Base-by-base conservation (phyloP, 495 filamentous ascomycete genomes). In the Tuber calosporum region DNA sequence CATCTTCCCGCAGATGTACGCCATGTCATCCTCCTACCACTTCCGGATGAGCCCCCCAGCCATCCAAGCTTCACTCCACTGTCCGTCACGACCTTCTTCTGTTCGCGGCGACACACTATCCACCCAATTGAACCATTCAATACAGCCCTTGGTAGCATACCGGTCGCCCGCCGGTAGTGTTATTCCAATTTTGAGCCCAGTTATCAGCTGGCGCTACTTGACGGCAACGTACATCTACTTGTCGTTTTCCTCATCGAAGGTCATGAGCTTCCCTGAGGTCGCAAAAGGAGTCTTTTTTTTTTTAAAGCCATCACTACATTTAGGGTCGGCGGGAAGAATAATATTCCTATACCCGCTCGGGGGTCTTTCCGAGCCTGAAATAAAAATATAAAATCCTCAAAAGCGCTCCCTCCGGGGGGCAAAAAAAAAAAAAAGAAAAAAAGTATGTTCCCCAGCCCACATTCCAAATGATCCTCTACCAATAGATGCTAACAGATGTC, bases 251-350 rank as follows among this genome's bases (percentile, higher is more conserved):
- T 62, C 30, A 13, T 11, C 17, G 11, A 62, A 15, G 11, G n/a
- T n/a, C n/a, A n/a, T n/a, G n/a, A n/a, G n/a, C n/a, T n/a, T n/a
- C 26, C 26, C 4, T 62, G 53, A 30, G 53, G 30, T 34, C 19
- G 53, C 26, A 34, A 34, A 62, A 62, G 53, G 53, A 62, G 53
- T 62, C 34, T 62, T 62, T 62, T 62, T 58, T 62, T 62, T 62
- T 62, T 62, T 34, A 5, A 62, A 15, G 53, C 53, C 48, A 58
- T 58, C 48, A 58, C 53, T 62, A 53, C 22, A 17, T 13, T 62
- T 17, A 34, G 53, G 53, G 34, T 34, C 11, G 26, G 53, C 53
- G 19, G 34, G 26, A 62, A 62, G 53, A 62, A 62, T 62, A 30
- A 34, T 62, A 62, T 62, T 62, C 53, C 53, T 62, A 34, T 62